phyloP scores from a whole-genome alignment of 129 eudicot genomes.

The Helichrysum umbraculigerum region DNA sequence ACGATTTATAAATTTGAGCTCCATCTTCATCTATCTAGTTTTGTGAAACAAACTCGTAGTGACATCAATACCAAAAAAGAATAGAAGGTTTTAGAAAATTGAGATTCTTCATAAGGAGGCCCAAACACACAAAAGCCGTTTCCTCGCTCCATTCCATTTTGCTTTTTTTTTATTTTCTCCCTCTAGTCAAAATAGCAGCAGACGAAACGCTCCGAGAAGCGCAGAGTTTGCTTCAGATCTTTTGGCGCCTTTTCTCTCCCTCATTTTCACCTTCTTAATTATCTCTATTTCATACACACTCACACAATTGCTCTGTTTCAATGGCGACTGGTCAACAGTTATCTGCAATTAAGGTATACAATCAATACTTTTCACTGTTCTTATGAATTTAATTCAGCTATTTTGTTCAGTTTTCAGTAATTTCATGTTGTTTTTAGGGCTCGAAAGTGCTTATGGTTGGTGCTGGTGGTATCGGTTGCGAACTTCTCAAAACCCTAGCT shows the following conservation, averaged over 20 bases:
- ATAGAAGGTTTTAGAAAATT: background rate
- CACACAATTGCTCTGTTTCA: background rate
- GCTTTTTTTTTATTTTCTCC: background rate
- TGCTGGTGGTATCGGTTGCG: slow-evolving; percentile 98
- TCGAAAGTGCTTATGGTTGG: slow-evolving; percentile 96
- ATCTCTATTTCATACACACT: slow-evolving; percentile 17
- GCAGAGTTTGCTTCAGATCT: slow-evolving; percentile 17
- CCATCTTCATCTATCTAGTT: too few relatives aligned
- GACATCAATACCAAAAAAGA: background rate
- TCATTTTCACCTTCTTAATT: slow-evolving; percentile 15
- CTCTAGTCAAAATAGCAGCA: slow-evolving; percentile 14
- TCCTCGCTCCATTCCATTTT: background rate
- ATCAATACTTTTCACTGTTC: background rate
- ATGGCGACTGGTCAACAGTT: slow-evolving; percentile 61
- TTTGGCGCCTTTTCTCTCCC: slow-evolving; percentile 66
- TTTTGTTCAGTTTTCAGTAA: background rate
- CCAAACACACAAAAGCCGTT: slow-evolving; percentile 18
- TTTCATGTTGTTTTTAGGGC: slow-evolving; percentile 38
- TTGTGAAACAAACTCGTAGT: too few relatives aligned
- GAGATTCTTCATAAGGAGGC: slow-evolving; percentile 1
- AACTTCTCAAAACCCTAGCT: slow-evolving; percentile 95
- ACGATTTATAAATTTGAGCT: too few relatives aligned
- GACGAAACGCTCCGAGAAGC: slow-evolving; percentile 12
- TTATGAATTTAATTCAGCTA: background rate
- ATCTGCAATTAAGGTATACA: slow-evolving; percentile 63